Conservation (phyloP, 108 stramenopile genomes). For the Skeletonema costatum region DNA sequence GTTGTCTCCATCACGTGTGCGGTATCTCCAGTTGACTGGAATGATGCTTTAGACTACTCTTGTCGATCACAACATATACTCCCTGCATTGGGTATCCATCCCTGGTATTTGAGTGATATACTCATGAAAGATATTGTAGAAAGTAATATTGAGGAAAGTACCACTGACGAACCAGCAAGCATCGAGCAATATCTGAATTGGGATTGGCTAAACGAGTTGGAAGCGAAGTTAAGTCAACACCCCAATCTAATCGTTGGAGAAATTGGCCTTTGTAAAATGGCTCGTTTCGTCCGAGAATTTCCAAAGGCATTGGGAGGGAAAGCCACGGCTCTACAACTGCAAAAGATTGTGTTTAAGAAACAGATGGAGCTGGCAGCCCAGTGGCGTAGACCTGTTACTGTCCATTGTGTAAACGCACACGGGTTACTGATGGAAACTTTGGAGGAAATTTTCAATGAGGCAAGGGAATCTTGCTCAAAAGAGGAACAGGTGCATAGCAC, state of each 20-base stretch:
- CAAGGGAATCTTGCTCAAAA: conserved; percentile 8
- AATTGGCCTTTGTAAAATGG: conserved; percentile 85
- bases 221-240: conserved; percentile 58
- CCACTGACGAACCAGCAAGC: neutral
- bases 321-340: conserved; percentile 60
- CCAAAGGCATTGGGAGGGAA: conserved; percentile 60
- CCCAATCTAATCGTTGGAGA: conserved; percentile 75
- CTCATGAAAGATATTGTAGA: conserved; percentile 6
- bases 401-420: conserved; percentile 85
- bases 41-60: conserved; percentile 62
- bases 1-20: conserved; percentile 66
- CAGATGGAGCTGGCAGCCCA: conserved; percentile 75
- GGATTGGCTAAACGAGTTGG: conserved; percentile 68
- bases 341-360: conserved; percentile 65
- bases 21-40: conserved; percentile 71
- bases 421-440: conserved; percentile 57
- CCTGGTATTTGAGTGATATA: conserved; percentile 73
- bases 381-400: conserved; percentile 68
- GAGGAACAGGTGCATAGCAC: neutral
- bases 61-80: conserved; percentile 45
- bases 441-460: conserved; percentile 42
- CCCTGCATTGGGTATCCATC: conserved; percentile 78
- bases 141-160: neutral
- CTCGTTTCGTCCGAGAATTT: conserved; percentile 67
- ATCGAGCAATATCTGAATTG: conserved; percentile 28